Base-by-base conservation (phyloP, 73 alveolate species). In the Tetrahymena borealis region DNA sequence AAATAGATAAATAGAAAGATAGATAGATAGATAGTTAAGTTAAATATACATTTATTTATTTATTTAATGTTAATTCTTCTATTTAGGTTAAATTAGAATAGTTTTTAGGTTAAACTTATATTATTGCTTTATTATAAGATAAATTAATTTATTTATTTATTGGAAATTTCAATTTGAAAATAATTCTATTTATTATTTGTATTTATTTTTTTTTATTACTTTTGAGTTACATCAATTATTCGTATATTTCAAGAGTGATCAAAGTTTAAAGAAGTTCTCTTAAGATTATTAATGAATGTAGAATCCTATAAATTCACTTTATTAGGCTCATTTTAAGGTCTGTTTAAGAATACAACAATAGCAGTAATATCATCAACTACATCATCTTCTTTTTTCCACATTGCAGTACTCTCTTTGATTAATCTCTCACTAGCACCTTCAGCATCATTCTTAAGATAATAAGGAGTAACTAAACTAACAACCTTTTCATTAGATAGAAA, bases 301-400 rank as follows among this genome's bases (percentile, higher is more conserved):
- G 85, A 60, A 60, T 60, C 85, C 28, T 60, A 18, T 28, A 60
- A 15, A 35, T 60, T 60, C 4, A 16, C n/a, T 60, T 60, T 60
- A 10, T 60, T 60, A 35, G 37, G 7, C n/a, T 60, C 85, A 90
- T 90, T 32, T 3, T 32, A 90, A n/a, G 38, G 15, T 90, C 78
- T 38, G 20, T 39, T 35, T 91, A 91, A 32, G 78, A 94, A 94
- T 31, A 92, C 96, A 10, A 98, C 99, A 92, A 98, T 97, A 85
- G 98, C 97, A 12, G 99, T 98, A 91, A 98, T 98, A 94, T 98
- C 99, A 96, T 98, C 99, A 35, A 98, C 94, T 91, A 93, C 95
- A 92, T 97, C 99, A 90, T 97, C 99, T 92, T 97, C 98, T 40
- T 94, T 95, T 92, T 96, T 97, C 99, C 99, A 98, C 79, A 96